A percentile compares a stretch with the other conserved stretches of the same genome.
Conservation (phyloP, 1,284 basidiomycete species). For the Takashimella koratensis region DNA sequence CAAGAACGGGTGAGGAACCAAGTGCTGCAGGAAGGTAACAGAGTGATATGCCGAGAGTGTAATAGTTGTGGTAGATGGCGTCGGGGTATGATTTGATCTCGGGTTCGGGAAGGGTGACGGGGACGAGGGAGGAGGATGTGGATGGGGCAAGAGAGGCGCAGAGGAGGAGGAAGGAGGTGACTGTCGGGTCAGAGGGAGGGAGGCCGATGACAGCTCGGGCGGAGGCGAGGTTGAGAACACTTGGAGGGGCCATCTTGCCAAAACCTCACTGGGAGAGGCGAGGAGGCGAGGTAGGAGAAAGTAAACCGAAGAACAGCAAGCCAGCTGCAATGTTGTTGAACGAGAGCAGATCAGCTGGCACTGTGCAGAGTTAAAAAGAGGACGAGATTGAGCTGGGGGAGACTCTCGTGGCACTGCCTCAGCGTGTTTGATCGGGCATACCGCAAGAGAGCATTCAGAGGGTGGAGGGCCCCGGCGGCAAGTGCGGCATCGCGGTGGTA, state of each 20-base stretch:
- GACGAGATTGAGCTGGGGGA: neutral
- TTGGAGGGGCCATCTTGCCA: no score
- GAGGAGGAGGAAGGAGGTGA: slow-evolving; percentile 11
- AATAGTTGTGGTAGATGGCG: slow-evolving; percentile 79
- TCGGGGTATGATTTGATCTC: slow-evolving; percentile 75
- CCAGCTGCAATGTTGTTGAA: no score
- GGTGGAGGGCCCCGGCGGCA: neutral
- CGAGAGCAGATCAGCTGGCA: no score
- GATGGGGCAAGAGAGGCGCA: neutral
- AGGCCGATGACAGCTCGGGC: slow-evolving; percentile 14
- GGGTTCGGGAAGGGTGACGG: slow-evolving; percentile 44
- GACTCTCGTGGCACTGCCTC: neutral
- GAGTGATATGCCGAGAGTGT: slow-evolving; percentile 69
- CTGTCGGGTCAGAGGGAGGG: slow-evolving; percentile 6
- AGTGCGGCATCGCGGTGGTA: neutral
- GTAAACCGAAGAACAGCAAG: neutral
- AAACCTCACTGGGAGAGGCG: no score
- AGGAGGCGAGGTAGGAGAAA: neutral
- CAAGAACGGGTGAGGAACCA: slow-evolving; percentile 56
- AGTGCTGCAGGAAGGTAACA: slow-evolving; percentile 59
- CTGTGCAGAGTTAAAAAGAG: no score
- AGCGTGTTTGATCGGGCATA: neutral
- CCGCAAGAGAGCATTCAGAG: neutral
- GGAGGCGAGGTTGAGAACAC: slow-evolving; percentile 3
- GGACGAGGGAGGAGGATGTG: slow-evolving; percentile 6